Evolutionary conservation across 2,329 filamentous ascomycete species (phyloP), one percentile per base, ranked within the genome.

Genomic region (Decorospora gaudefroyi): DNA sequence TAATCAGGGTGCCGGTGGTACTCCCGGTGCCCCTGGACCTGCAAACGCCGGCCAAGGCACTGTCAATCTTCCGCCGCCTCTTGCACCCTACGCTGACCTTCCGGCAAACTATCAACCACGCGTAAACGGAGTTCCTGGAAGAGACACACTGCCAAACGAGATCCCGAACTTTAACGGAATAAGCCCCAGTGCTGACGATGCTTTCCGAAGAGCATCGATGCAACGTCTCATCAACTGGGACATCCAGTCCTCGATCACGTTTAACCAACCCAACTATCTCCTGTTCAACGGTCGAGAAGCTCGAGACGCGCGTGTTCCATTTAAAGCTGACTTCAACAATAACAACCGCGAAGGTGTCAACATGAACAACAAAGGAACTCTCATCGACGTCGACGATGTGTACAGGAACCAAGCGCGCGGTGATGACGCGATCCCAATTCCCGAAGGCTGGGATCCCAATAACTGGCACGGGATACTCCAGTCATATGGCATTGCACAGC

Each of bases 161-260:
- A 37, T 37, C n/a, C 34, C 34, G 3, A 13, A 26, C 22, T 18
- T 27, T 13, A 26, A 11, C 6, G 34, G 34, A 9, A 19, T 37
- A 9, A 27, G 34, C 13, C 26, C 19, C 5, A 18, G 23, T 28
- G 19, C 34, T n/a, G 34, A 26, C 4, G 34, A 37, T 15, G 19
- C 22, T 16, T 4, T 11, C 11, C 19, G 34, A 9, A 13, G 34
- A 15, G 34, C 19, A 27, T 37, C 34, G 22, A 15, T 37, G n/a
- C 34, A 27, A 28, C 34, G 34, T 8, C 12, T 15, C 34, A 16
- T 37, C n/a, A 37, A 37, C 13, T 37, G 34, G 34, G 34, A 37
- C 15, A 27, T 37, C 13, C 19, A 27, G 12, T 37, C 34, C 3
- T 37, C 34, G 8, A 37, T 27, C 22, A 37, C n/a, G n/a, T n/a